phyloP scores from a whole-genome alignment of 1,139 yeast genomes.

The Casaregolazyma suthepensis region DNA sequence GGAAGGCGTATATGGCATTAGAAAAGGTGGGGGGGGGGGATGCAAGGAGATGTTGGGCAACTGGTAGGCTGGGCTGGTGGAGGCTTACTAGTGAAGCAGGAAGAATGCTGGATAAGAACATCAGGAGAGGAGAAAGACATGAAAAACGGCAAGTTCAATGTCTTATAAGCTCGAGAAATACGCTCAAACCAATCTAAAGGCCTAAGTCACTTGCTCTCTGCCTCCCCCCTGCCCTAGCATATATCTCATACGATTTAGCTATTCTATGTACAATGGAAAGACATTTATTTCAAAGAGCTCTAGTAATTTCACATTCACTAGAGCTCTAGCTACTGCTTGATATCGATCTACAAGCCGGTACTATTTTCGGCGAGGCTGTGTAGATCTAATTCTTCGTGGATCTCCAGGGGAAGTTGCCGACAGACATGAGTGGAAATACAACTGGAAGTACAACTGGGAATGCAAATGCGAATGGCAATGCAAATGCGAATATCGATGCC shows the following conservation, averaged over 20 bases:
- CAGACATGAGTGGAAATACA: neutral
- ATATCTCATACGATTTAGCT: neutral
- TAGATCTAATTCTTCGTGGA: too few relatives aligned
- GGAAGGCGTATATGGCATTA: neutral
- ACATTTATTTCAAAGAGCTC: neutral
- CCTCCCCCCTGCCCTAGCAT: too few relatives aligned
- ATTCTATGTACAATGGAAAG: neutral
- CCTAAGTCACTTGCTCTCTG: too few relatives aligned
- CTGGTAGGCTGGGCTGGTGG: too few relatives aligned
- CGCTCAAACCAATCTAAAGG: too few relatives aligned
- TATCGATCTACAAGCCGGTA: neutral
- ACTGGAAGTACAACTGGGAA: neutral
- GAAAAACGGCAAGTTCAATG: too few relatives aligned
- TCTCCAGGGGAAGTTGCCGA: neutral
- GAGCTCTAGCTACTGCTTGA: neutral
- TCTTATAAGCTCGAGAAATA: too few relatives aligned
- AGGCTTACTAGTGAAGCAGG: too few relatives aligned
- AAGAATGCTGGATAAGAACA: too few relatives aligned
- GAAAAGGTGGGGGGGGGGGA: neutral
- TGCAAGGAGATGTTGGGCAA: too few relatives aligned
- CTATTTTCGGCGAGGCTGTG: neutral
- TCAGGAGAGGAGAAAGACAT: too few relatives aligned
- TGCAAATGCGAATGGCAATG: neutral
- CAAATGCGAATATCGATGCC: neutral
- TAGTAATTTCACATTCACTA: neutral